phyloP scores from a whole-genome alignment of 1,284 basidiomycete species.

The Austroboletus niveus region DNA sequence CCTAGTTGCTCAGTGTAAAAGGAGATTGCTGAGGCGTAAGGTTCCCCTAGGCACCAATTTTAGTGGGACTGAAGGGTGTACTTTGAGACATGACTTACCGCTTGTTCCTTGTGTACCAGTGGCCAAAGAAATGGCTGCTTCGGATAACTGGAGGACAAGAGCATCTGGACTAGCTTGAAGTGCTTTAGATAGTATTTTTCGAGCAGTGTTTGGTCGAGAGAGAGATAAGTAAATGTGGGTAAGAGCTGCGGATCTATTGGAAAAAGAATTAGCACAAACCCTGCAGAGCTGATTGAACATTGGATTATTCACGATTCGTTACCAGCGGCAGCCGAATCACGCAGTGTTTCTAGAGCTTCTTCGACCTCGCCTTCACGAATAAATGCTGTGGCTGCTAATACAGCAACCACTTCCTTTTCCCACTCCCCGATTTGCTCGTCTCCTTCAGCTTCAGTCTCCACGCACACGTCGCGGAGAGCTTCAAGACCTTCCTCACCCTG shows the following conservation, averaged over 20 bases:
- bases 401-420: conserved; percentile 71
- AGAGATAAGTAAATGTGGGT: conserved; percentile 86
- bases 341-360: conserved; percentile 87
- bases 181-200: conserved; percentile 76
- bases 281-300: not conserved
- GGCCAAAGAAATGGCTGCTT: conserved; percentile 82
- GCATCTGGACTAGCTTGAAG: conserved; percentile 89
- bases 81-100: conserved; percentile 9
- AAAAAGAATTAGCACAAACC: not conserved
- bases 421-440: conserved; percentile 60
- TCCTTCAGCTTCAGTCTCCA: conserved; percentile 78
- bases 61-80: not conserved
- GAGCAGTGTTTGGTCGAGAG: conserved; percentile 82
- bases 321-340: conserved; percentile 59
- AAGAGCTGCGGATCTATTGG: conserved; percentile 69
- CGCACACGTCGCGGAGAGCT: conserved; percentile 78
- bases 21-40: conserved; percentile 71
- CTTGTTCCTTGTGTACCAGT: conserved; percentile 66
- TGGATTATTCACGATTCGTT: conserved; percentile 54
- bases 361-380: conserved; percentile 80
- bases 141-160: conserved; percentile 84
- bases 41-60: conserved; percentile 21
- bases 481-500: conserved; percentile 68
- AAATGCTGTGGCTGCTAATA: conserved; percentile 83
- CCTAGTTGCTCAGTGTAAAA: conserved; percentile 93